Conservation (phyloP, 2,329 filamentous ascomycete genomes). For the Hirsutella minnesotensis region DNA sequence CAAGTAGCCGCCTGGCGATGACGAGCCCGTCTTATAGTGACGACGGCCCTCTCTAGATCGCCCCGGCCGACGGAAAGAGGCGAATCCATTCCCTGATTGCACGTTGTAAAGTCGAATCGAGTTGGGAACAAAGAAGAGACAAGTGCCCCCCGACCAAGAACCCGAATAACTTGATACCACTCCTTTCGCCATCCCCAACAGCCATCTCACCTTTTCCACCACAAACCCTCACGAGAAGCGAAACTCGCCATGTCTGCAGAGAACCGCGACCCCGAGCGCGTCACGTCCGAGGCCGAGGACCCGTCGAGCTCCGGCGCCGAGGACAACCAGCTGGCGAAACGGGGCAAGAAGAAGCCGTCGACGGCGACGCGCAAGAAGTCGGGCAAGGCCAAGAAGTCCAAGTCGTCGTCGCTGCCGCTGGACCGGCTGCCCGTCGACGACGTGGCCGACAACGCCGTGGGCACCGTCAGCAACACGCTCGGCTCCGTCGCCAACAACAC, state of each 20-base stretch:
- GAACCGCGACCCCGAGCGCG: not conserved
- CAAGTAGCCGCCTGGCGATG: too few relatives aligned
- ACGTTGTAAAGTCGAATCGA: too few relatives aligned
- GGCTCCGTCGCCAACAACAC: slow-evolving; percentile 26
- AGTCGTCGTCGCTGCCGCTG: slow-evolving; percentile 14
- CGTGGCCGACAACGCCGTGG: slow-evolving; percentile 23
- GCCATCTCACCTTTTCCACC: too few relatives aligned
- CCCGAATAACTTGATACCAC: too few relatives aligned
- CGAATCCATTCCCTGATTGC: too few relatives aligned
- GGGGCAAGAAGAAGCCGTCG: slow-evolving; percentile 11
- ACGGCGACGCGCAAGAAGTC: not conserved
- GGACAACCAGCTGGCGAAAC: slow-evolving; percentile 15
- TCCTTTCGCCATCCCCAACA: too few relatives aligned
- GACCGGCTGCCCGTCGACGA: slow-evolving; percentile 24
- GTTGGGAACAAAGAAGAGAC: too few relatives aligned
- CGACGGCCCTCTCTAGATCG: too few relatives aligned
- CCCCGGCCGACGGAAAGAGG: too few relatives aligned
- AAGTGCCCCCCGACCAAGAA: too few relatives aligned
- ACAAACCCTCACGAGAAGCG: too few relatives aligned
- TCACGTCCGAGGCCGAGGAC: not conserved
- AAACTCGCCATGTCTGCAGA: not conserved
- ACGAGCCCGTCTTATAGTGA: too few relatives aligned
- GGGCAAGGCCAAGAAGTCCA: not conserved
- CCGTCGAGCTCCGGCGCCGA: slow-evolving; percentile 11
- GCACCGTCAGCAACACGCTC: slow-evolving; percentile 27